Evolutionary conservation across 768 basidiomycete species (phyloP).

Genomic region (Chalciporus piperatus): DNA sequence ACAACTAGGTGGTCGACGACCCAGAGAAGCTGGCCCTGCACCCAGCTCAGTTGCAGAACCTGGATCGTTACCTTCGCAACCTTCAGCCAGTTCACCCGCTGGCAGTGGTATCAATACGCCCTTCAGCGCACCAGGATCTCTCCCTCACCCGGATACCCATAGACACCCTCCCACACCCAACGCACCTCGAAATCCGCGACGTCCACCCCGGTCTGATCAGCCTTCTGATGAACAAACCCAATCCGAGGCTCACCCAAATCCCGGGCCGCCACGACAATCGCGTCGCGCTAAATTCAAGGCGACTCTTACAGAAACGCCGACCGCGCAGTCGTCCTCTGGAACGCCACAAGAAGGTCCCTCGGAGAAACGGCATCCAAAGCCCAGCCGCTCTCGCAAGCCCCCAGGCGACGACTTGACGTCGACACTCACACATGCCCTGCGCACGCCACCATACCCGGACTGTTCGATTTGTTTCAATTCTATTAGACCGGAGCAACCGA

Average conservation of each 20-base stretch:
- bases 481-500: slow-evolving; percentile 74
- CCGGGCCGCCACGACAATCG: slow-evolving; percentile 15
- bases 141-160: background rate
- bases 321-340: background rate
- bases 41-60: background rate
- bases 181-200: background rate
- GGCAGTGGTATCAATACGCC: background rate
- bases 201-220: slow-evolving; percentile 1
- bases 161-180: background rate
- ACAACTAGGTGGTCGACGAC: background rate
- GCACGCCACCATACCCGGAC: slow-evolving; percentile 70
- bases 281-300: slow-evolving; percentile 39
- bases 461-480: slow-evolving; percentile 82
- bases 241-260: background rate
- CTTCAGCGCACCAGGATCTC: background rate
- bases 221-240: background rate
- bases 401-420: slow-evolving; percentile 69
- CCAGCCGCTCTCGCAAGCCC: slow-evolving; percentile 11
- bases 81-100: background rate
- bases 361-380: slow-evolving; percentile 6
- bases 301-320: slow-evolving; percentile 28
- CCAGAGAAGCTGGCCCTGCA: background rate
- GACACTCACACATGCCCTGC: slow-evolving; percentile 60
- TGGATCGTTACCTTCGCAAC: background rate
- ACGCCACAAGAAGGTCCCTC: background rate